These are phyloP conservation scores for Russula ochroleuca DNA, from an alignment of 768 basidiomycete species.

Conservation along the genomic window DNA sequence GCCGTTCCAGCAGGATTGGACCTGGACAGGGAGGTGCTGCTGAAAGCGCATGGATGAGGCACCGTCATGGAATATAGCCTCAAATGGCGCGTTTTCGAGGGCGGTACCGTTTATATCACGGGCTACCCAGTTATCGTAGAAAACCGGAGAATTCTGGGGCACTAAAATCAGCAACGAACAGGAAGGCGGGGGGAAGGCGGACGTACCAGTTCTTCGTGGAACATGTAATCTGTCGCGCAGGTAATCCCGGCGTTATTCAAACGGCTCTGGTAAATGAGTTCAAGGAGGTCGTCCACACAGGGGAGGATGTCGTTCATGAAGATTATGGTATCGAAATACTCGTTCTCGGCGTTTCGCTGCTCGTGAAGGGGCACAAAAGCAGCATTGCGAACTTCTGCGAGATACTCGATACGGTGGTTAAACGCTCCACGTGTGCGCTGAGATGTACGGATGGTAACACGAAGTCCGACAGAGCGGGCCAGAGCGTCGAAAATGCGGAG, in stretches of 20 bases:
- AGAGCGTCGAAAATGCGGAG: slow-evolving; percentile 93
- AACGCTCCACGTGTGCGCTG: slow-evolving; percentile 92
- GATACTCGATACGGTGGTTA: slow-evolving; percentile 99
- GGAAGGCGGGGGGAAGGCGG: not conserved
- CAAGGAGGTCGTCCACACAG: slow-evolving; percentile 95
- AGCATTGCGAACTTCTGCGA: slow-evolving; percentile 99
- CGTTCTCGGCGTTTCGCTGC: slow-evolving; percentile 83
- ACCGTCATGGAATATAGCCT: slow-evolving; percentile 84
- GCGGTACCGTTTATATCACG: slow-evolving; percentile 98
- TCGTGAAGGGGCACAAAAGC: slow-evolving; percentile 96
- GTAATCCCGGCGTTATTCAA: slow-evolving; percentile 96
- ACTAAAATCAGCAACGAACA: slow-evolving; percentile 5
- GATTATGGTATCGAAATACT: slow-evolving; percentile 93
- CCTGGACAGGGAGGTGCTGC: slow-evolving; percentile 88
- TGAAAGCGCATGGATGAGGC: slow-evolving; percentile 79
- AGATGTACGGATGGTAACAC: slow-evolving; percentile 89
- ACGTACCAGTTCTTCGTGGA: slow-evolving; percentile 87
- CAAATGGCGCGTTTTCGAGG: slow-evolving; percentile 96
- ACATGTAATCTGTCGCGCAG: slow-evolving; percentile 99
- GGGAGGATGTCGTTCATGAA: slow-evolving; percentile 99
- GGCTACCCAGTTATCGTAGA: slow-evolving; percentile 99
- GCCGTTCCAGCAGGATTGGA: slow-evolving; percentile 99
- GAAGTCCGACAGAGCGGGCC: slow-evolving; percentile 82
- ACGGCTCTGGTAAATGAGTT: slow-evolving; percentile 94
- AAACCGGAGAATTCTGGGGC: slow-evolving; percentile 72